phyloP scores from a whole-genome alignment of 1,284 basidiomycete genomes.

The Sporisorium reilianum region DNA sequence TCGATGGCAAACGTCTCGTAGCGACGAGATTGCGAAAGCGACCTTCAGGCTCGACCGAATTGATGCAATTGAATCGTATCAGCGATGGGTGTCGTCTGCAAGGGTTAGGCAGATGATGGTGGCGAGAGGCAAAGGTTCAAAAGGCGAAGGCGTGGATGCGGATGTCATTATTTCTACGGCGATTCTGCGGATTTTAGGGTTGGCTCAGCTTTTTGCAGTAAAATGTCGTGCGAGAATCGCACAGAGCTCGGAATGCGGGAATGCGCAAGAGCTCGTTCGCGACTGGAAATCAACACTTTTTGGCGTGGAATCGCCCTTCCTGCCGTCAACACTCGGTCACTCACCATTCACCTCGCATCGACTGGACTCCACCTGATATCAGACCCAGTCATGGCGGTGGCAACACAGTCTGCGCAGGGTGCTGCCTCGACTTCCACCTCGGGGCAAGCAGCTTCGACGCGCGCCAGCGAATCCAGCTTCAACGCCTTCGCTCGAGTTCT shows the following conservation, averaged over 20 bases:
- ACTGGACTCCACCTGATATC: not conserved
- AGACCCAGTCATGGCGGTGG: conserved; percentile 17
- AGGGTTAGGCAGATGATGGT: conserved; percentile 49
- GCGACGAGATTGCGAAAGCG: conserved; percentile 7
- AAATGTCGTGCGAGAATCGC: conserved; percentile 27
- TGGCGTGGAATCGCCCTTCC: not conserved
- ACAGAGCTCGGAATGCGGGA: conserved; percentile 39
- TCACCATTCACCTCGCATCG: not conserved
- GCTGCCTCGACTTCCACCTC: conserved; percentile 31
- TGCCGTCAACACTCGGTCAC: not conserved
- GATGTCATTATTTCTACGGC: conserved; percentile 17
- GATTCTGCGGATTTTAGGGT: conserved; percentile 4
- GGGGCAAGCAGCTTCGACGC: conserved; percentile 13
- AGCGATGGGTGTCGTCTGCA: conserved; percentile 44
- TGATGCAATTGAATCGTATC: conserved; percentile 29
- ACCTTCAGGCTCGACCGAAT: conserved; percentile 9
- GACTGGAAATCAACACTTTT: conserved; percentile 34
- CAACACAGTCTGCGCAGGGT: conserved; percentile 16
- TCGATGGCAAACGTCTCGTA: conserved; percentile 10
- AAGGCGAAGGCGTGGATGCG: not conserved
- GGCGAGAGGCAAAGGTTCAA: conserved; percentile 43
- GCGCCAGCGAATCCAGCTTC: conserved; percentile 53
- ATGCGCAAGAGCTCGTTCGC: conserved; percentile 20
- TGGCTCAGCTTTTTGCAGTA: not conserved
- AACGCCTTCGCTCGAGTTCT: conserved; percentile 57